Evolutionary conservation across 2,329 filamentous ascomycete species (phyloP), one percentile per base, ranked within the genome.

Genomic region (Tolypocladium ovalisporum): DNA sequence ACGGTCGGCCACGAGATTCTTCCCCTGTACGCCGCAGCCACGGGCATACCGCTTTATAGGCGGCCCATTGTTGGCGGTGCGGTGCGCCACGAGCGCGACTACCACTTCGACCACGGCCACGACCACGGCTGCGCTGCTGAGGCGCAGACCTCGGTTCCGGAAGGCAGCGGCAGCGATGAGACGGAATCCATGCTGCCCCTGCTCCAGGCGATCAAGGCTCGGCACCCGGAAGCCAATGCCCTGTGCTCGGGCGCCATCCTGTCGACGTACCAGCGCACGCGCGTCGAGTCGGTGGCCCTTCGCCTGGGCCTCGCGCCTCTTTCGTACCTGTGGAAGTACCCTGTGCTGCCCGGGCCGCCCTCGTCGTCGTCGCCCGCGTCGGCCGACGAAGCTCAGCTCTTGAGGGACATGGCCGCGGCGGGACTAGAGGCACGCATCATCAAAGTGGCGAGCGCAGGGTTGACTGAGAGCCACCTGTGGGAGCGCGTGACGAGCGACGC

Each of bases 251-350:
- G 94, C 56, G 94, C 94, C 24, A 96, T 99, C 60, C 75, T 97
- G 40, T 96, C 90, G 12, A 96, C 91, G 3, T 99, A 99, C 73
- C 94, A 99, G 74, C 87, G 94, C 57, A 97, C 93, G 1, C 81
- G 94, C n/a, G 88, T 99, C 54, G 94, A 99, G 74, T 93, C 89
- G 58, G 86, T 97, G 13, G 92, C 92, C 13, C 68, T 86, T n/a
- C 81, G 94, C 19, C 78, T 97, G n/a, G 88, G 88, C 2, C 80
- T 99, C 15, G 81, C 81, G 1, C 90, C 94, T 17, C 77, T 99
- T 34, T 88, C 91, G 8, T 97, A 87, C 73, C 76, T 99, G 54
- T 99, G 94, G 94, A 89, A 96, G 75, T 97, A 89, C 73, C 89
- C 91, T 1, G 73, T 81, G 52, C 78, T 97, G 3, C 87, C 88